Evolutionary conservation across 2,329 filamentous ascomycete genomes (phyloP).

Genomic region (Botrytis byssoidea): DNA sequence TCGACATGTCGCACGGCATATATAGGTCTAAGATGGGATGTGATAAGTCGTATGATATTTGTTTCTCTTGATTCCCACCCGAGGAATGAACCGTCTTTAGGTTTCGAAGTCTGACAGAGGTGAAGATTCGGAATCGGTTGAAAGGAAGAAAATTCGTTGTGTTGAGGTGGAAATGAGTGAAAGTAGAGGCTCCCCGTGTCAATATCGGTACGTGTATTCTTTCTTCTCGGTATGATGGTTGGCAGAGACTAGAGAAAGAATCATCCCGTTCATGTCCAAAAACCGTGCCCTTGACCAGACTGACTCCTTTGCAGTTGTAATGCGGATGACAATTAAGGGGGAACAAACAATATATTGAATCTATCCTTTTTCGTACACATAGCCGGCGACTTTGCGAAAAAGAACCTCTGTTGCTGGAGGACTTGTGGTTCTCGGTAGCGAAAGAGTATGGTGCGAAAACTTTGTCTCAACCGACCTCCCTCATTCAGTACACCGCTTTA

Average conservation of each 20-base stretch:
- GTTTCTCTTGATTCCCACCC: neutral
- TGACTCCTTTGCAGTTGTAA: neutral
- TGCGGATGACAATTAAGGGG: neutral
- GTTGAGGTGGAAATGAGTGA: neutral
- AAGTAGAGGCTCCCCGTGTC: neutral
- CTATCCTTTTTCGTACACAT: neutral
- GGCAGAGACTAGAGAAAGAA: neutral
- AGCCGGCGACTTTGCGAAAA: neutral
- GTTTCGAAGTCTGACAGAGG: neutral
- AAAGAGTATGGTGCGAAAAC: neutral
- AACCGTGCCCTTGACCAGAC: neutral
- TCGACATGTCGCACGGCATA: slow-evolving; percentile 4
- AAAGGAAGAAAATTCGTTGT: neutral
- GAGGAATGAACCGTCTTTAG: neutral
- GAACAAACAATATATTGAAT: neutral
- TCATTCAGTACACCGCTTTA: slow-evolving; percentile 2
- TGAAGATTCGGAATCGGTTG: neutral
- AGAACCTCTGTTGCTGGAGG: neutral
- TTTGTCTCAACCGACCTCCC: neutral
- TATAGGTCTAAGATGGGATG: slow-evolving; percentile 9
- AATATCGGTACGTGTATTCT: neutral
- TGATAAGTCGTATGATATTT: slow-evolving; percentile 11
- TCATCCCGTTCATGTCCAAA: neutral
- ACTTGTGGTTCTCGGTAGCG: neutral
- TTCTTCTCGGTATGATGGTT: slow-evolving; percentile 4